Base-by-base conservation (phyloP, 495 filamentous ascomycete genomes). In the Penicillium mononematosum region DNA sequence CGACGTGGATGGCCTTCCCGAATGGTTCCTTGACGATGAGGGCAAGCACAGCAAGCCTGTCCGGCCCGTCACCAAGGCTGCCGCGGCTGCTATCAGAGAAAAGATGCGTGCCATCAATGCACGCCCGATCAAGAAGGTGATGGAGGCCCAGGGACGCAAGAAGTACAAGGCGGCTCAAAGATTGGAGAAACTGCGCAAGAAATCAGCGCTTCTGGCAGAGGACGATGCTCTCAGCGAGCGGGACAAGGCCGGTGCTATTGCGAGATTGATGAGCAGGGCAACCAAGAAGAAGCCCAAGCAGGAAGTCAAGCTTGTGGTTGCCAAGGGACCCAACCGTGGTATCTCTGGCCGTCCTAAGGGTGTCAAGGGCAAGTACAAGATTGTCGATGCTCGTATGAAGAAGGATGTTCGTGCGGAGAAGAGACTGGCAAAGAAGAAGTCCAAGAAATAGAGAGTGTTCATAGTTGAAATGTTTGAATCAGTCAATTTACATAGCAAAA, bases 1-100 rank as follows among this genome's bases (percentile, higher is more conserved):
- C 41, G 92, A 99, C 68, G 78, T 83, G 11, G 95, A 98, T 58
- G 95, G 94, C 2, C 85, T 99, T 17, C 94, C 94, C 0, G 95
- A 96, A 42, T 99, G 94, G 94, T 99, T 99, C 79, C 75, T 97
- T 16, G 93, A 98, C 66, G 93, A 97, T 65, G 94, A 99, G 69
- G 68, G 69, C 62, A 83, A 84, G 65, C 92, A 97, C 76, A 89
- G 89, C 70, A 89, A 85, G 70, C 84, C 84, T 7, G 85, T 91
- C 49, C 88, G 90, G 39, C 95, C 94, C 32, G 92, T 95, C 64
- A 92, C 86, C 52, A 92, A 91, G 62, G 91, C 90, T 16, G 95
- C 87, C 0, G 93, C 95, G 3, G 79, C 81, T 22, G 94, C 94
- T n/a, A 96, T 98, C 77, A 90, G 92, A 71, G 94, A 96, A 64